Evolutionary conservation across 805 yeast genomes (phyloP), one percentile per base, ranked within the genome.

Genomic region (Wickerhamia fluorescens): DNA sequence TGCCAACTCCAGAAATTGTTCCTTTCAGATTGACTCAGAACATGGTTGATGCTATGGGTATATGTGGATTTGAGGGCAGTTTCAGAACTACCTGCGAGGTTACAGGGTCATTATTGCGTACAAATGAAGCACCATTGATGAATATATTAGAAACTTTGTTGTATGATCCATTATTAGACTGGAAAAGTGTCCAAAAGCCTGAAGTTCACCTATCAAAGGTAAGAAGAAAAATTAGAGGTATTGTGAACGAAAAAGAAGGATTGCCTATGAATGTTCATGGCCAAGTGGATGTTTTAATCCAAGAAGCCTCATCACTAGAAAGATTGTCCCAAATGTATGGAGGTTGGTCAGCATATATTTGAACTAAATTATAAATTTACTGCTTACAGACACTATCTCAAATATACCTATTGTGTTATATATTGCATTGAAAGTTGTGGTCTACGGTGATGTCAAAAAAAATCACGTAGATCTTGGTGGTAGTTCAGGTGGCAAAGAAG

Each of bases 11-110:
- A 0, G 99, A 92, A 48, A 63, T 85, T 17, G 98, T 92, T 2
- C 99, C 98, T 1, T 92, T 92, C 55, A 65, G 99, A 40, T 53
- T 92, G 27, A 92, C 98, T 0, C 81, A 76, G 28, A 89, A 92
- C 47, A 69, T 92, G 64, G 77, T 78, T 3, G 95, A 87, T 51
- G 96, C 96, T 0, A 66, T 83, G 45, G 97, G 97, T 2, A 75
- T 86, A 0, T 73, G 80, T 25, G 92, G 92, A 1, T 77, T 84
- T 18, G 97, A 92, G 47, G 99, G 98, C 0, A 68, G 85, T 0
- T 92, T 87, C 53, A 68, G 96, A 37, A 75, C 71, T 31, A 71
- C 94, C 0, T 78, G 94, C 47, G 97, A 89, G 47, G 86, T 87
- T 0, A 81, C 96, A 0, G 70, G 84, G 44, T 56, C 66, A 4